Percentiles rank a stretch among this genome's conserved stretches.
Conservation (phyloP, 257 asterid species). For the Mentha longifolia region DNA sequence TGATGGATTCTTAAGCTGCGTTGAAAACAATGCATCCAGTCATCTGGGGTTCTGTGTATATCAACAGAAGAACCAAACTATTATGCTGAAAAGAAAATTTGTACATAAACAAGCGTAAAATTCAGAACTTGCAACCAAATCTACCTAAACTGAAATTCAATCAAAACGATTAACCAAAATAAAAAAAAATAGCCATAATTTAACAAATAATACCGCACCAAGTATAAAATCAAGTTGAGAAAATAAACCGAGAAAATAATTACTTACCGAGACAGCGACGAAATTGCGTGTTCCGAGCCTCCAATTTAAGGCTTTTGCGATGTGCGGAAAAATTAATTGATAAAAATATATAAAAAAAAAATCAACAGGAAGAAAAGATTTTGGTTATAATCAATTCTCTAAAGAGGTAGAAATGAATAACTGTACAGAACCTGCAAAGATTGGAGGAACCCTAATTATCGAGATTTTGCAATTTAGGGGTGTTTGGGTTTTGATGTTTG, state of each 20-base stretch:
- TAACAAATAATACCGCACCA: neutral
- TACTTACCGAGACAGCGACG: conserved; percentile 19
- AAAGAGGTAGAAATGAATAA: neutral
- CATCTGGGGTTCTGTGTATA: neutral
- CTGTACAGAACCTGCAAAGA: conserved; percentile 7
- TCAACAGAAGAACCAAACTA: conserved; percentile 10
- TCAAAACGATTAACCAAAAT: neutral
- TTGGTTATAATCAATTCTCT: neutral
- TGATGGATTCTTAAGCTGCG: neutral
- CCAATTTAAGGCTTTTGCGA: conserved; percentile 24
- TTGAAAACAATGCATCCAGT: neutral
- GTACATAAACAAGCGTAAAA: neutral
- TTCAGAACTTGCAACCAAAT: conserved; percentile 1
- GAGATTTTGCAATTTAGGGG: conserved; percentile 25
- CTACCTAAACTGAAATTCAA: conserved; percentile 22
- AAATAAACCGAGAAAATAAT: neutral
- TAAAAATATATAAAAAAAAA: too few species aligned
- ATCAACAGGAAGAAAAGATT: too few species aligned
- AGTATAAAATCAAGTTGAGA: neutral
- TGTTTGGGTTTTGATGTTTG: conserved; percentile 31
- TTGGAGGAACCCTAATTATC: neutral
- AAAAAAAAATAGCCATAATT: neutral
- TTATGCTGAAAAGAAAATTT: neutral
- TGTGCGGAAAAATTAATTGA: conserved; percentile 5
- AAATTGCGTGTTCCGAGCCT: conserved; percentile 21